Base-by-base conservation (phyloP, 177 flowering plant genomes). In the Vitis hybrid region DNA sequence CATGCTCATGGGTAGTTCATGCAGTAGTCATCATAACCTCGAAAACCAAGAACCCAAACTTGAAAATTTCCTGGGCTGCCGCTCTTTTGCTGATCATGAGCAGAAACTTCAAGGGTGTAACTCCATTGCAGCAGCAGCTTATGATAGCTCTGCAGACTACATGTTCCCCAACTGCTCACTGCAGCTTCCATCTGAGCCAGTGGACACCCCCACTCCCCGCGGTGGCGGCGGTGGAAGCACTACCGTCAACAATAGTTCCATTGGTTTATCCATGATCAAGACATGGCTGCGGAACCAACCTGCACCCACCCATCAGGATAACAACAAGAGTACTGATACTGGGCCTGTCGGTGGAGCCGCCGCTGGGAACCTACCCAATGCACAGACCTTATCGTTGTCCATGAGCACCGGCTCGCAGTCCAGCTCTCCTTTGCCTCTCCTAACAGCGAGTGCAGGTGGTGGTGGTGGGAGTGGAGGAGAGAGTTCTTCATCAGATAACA, bases 261-360 rank as follows among this genome's bases (percentile, higher is more conserved):
- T 89, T 18, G 97, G 97, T 6, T 71, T 92, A 27, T 93, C 98
- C 14, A 91, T 87, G 93, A 91, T 91, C 70, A 93, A 91, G 75
- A 82, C 90, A 15, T 91, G 94, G 94, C 66, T 91, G 75, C 82
- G 96, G 19, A 91, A 84, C 81, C 88, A 93, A 62, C 87, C 81
- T 7, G 68, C 74, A 13, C 75, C 88, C 11, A 69, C 79, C 13
- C 78, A 79, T 10, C 56, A 74, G 60, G 69, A 30, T 0, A 82
- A 77, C 18, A 66, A 65, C 71, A 66, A 73, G 49, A 62, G 10
- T 18, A 52, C 50, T 6, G 59, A 52, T 12, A 68, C 55, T 12
- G 70, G 66, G 7, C 6, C 46, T 13, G 67, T 48, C 4, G 30
- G 67, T 49, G 69, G 72, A 13, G 55, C 57, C 11, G 62, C 61